Evolutionary conservation across 805 yeast genomes (phyloP), one percentile per base, ranked within the genome.

Genomic region (Danielia reshetovae): DNA sequence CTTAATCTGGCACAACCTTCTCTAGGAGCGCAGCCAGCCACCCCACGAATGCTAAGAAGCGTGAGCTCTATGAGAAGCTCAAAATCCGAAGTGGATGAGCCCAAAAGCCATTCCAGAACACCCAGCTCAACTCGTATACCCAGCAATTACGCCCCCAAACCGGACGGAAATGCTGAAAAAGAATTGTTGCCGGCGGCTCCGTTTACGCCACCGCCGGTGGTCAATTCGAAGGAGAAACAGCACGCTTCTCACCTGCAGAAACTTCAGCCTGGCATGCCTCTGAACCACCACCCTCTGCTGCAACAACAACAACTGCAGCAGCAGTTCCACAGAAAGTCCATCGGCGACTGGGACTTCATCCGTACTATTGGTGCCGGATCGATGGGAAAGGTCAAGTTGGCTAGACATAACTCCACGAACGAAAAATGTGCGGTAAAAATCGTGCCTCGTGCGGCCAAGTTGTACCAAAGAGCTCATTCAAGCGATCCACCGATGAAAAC

Each of bases 351-450:
- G 98, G 95, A 86, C 49, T 89, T 90, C 49, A 73, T 85, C 38
- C 87, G 87, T 60, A 88, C 96, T 2, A 85, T 93, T 29, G 99
- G 99, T 27, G 96, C 97, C 2, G 98, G 99, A 3, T 87, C 96
- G 0, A 93, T 93, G 98, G 99, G 99, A 39, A 94, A 90, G 59
- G 99, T 93, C 32, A 93, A 93, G 62, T 69, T 93, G 25, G 97
- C 97, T 2, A 81, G 78, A 51, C 95, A 89, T 63, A 76, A 84
- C 46, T 60, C 77, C 23, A 86, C 96, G 1, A 77, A 75, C 40
- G 89, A 85, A 48, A 72, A 86, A 10, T 90, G 96, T 62, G 95
- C 94, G 0, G 89, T 90, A 18, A 90, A 90, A 57, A 89, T 90
- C 36, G 93, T 90, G 24, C 95, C 95, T 17, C 69, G 95, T 48